Evolutionary conservation across 1,284 basidiomycete species (phyloP).

Genomic region (Blastosporella zonata): DNA sequence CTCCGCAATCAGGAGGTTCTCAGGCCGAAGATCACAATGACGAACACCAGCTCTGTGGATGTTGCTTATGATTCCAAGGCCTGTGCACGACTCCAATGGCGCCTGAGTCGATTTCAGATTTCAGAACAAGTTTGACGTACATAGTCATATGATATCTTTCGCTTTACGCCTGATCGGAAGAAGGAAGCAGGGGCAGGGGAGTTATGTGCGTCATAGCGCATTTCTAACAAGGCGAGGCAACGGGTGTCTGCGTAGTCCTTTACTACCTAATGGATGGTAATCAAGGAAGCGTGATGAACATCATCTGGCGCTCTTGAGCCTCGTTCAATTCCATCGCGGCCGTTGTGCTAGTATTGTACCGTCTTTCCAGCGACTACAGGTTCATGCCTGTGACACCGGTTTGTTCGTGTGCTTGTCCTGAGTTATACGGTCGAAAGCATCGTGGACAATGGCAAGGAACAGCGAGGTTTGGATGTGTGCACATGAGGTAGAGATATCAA

Average conservation of each 20-base stretch:
- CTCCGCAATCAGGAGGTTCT: conserved; percentile 14
- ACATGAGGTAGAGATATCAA: neutral
- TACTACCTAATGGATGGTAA: neutral
- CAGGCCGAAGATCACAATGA: conserved; percentile 12
- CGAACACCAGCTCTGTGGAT: conserved; percentile 12
- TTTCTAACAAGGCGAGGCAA: conserved; percentile 8
- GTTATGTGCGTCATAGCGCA: conserved; percentile 13
- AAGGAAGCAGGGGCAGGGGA: conserved; percentile 15
- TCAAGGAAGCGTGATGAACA: neutral
- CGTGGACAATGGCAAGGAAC: conserved; percentile 7
- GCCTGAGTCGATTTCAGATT: conserved; percentile 11
- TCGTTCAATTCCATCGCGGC: neutral
- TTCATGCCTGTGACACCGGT: neutral
- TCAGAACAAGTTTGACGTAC: conserved; percentile 12
- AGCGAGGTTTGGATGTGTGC: neutral
- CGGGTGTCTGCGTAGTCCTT: conserved; percentile 7
- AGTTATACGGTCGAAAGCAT: conserved; percentile 1
- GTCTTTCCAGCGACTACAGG: neutral
- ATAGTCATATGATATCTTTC: conserved; percentile 2
- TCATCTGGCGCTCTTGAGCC: neutral
- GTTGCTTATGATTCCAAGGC: neutral
- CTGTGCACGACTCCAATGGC: conserved; percentile 12
- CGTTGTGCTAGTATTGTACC: neutral
- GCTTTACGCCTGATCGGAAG: neutral
- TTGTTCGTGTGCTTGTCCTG: neutral